A percentile compares a stretch with the other conserved stretches of the same genome.
Evolutionary conservation across 2,329 filamentous ascomycete species (phyloP).

Genomic region (Coniochaeta sp.): DNA sequence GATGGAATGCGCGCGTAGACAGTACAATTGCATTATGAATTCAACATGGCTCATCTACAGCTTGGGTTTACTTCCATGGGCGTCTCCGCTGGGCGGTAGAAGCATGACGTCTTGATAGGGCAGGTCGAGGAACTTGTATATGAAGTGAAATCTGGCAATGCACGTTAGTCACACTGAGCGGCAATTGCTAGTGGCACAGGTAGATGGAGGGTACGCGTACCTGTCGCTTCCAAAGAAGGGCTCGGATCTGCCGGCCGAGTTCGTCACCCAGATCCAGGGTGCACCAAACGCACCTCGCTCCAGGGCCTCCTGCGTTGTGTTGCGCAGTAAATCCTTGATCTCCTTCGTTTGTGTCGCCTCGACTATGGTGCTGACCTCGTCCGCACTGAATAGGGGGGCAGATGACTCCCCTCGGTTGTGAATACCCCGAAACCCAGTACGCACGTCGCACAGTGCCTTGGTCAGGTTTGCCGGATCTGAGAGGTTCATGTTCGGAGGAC

Average conservation of each 20-base stretch:
- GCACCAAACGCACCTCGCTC: constrained; percentile 66
- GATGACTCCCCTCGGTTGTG: neutral
- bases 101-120: constrained; percentile 49
- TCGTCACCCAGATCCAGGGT: constrained; percentile 67
- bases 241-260: constrained; percentile 49
- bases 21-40: no score
- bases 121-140: constrained; percentile 60
- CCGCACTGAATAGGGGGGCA: constrained; percentile 35
- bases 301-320: constrained; percentile 53
- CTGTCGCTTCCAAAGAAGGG: constrained; percentile 74
- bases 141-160: constrained; percentile 51
- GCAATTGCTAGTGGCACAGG: no score
- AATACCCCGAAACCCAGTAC: constrained; percentile 4
- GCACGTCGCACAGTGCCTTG: constrained; percentile 9
- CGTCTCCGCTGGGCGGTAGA: constrained; percentile 15
- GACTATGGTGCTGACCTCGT: constrained; percentile 50
- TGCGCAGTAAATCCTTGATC: constrained; percentile 34
- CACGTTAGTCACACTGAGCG: neutral
- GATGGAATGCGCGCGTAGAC: neutral
- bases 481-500: constrained; percentile 49
- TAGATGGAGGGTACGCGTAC: constrained; percentile 20
- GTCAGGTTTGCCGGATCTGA: constrained; percentile 24
- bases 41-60: constrained; percentile 16
- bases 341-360: constrained; percentile 39
- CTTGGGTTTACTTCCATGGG: constrained; percentile 21